A percentile compares a stretch with the other conserved stretches of the same genome.
Evolutionary conservation across 202 grass and related monocot species (phyloP).

Genomic region (Panicum hallii): DNA sequence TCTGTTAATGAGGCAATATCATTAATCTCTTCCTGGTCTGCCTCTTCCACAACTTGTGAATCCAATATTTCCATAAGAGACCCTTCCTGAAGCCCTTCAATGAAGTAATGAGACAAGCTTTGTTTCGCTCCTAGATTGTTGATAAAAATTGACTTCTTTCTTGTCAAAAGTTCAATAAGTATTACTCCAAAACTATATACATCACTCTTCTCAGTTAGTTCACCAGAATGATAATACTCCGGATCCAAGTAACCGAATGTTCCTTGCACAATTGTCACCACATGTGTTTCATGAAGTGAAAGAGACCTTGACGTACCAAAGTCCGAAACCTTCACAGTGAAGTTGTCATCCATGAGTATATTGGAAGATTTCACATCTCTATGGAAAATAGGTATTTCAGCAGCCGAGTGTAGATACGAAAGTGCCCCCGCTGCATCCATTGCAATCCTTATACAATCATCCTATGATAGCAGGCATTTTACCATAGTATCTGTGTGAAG

Average conservation of each 20-base stretch:
- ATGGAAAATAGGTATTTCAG: constrained; percentile 42
- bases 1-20: constrained; percentile 43
- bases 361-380: constrained; percentile 51
- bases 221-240: background rate
- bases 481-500: background rate
- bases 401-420: constrained; percentile 33
- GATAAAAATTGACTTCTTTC: constrained; percentile 46
- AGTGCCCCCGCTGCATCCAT: constrained; percentile 12
- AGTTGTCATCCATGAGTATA: background rate
- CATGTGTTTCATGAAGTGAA: background rate
- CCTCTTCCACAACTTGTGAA: constrained; percentile 37
- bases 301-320: background rate
- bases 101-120: constrained; percentile 51
- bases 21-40: constrained; percentile 38
- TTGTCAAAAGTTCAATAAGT: constrained; percentile 56
- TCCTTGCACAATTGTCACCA: constrained; percentile 2
- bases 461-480: constrained; percentile 30
- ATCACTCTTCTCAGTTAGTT: constrained; percentile 5
- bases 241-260: background rate
- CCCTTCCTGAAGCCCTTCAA: constrained; percentile 22
- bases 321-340: background rate
- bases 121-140: constrained; percentile 6
- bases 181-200: constrained; percentile 37
- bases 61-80: constrained; percentile 41
- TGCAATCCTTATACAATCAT: constrained; percentile 32